These are phyloP conservation scores for Chaetothyriales sp. DNA, from an alignment of 2,329 filamentous ascomycete species.

Conservation along the genomic window DNA sequence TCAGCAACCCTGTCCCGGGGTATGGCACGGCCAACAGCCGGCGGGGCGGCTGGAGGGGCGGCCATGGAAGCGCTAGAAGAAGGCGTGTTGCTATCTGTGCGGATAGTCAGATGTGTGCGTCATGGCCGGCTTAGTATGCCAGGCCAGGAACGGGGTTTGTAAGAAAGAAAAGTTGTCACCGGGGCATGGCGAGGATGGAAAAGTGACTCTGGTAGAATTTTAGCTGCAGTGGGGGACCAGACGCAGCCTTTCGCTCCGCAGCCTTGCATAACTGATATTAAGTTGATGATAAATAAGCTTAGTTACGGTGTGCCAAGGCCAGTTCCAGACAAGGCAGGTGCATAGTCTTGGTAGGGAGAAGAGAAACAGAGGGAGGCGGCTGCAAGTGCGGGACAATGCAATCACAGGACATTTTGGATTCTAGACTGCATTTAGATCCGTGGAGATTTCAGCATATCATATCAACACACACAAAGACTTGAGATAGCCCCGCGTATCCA, in stretches of 20 bases:
- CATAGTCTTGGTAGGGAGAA: too few relatives aligned
- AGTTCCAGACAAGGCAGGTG: too few relatives aligned
- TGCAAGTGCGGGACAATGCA: too few relatives aligned
- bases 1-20: slow-evolving; percentile 26
- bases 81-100: slow-evolving; percentile 11
- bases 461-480: too few relatives aligned
- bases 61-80: slow-evolving; percentile 6
- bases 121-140: slow-evolving; percentile 1
- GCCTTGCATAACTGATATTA: too few relatives aligned
- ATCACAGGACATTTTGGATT: too few relatives aligned
- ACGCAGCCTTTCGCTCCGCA: background rate
- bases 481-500: too few relatives aligned
- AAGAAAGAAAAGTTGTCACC: slow-evolving; percentile 1
- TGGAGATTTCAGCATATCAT: too few relatives aligned
- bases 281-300: too few relatives aligned
- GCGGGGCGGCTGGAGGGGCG: slow-evolving; percentile 8
- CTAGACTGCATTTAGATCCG: too few relatives aligned
- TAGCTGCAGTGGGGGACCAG: background rate
- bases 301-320: too few relatives aligned
- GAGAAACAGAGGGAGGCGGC: too few relatives aligned
- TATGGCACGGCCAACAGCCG: background rate
- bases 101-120: slow-evolving; percentile 3
- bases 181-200: slow-evolving; percentile 1
- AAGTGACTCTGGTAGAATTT: background rate
- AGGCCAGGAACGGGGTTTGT: background rate